Evolutionary conservation across 2,329 filamentous ascomycete species (phyloP), one percentile per base, ranked within the genome.

Genomic region (Dendrostoma leiphaemia): DNA sequence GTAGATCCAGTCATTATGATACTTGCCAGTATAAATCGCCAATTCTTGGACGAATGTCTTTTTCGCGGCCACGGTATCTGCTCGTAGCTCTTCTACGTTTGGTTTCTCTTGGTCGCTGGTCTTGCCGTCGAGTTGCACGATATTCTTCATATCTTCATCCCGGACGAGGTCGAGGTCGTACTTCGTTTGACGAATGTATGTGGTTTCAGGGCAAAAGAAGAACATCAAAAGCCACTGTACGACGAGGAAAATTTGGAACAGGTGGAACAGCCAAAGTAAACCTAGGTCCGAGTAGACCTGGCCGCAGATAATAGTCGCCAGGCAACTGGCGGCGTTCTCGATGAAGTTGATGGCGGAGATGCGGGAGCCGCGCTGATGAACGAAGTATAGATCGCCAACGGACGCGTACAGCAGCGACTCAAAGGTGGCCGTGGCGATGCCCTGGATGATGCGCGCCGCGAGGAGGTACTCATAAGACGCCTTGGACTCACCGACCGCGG

Each of bases 121-220:
- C 5, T 46, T 32, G 8, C 24, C 32, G 15, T 19, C 17, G 19
- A 26, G 44, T 23, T 40, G 32, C 7, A 28, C 46, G 13, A 26
- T 23, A n/a, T 15, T 13, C 4, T 23, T 24, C 4, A 9, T 35
- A 15, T 23, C 24, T 13, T 38, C 24, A 8, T 37, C 31, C 15
- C 21, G 28, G 12, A 19, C 10, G 5, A 45, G 15, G 35, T 48
- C 43, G 15, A 44, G 19, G 2, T 53, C 28, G 49, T 43, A 53
- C 6, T 40, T 37, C 15, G 32, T 21, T 31, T 41, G 31, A 6
- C 71, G 67, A 45, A 62, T 67, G 62, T 70, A 74, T 1, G 64
- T 62, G 8, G 71, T 73, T 51, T 74, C 71, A 0, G 70, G 70
- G 3, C 71, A 70, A 51, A 74, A 71, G 43, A 73, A 61, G 48